Evolutionary conservation across 768 basidiomycete species (phyloP), one percentile per base, ranked within the genome.

Genomic region (Suillus tomentosus): DNA sequence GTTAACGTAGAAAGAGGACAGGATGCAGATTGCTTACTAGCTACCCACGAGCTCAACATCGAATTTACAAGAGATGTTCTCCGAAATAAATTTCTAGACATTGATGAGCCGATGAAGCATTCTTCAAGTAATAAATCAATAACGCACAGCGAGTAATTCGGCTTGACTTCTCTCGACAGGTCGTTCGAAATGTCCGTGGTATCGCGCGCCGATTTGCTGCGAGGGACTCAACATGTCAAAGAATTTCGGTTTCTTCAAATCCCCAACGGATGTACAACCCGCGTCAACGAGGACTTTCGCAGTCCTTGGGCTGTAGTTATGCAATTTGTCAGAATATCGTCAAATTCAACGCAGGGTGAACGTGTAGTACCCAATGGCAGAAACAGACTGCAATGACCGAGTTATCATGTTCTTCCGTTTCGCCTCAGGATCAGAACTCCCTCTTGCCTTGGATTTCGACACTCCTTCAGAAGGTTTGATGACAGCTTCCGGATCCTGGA

Each of bases 41-140:
- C 79, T 79, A 11, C 87, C 88, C 0, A 79, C 79, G n/a, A 86
- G 68, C 37, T 80, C 69, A 19, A 85, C 66, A 63, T 86, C 83
- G 66, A 81, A 85, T 53, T 79, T 81, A 22, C 78, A 69, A 43
- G 81, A 79, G 7, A 88, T 65, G 63, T 78, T 79, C 17, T 82
- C 76, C 39, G 74, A 77, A 60, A 86, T 78, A 58, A 85, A 87
- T 58, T 78, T 75, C 88, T 89, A 64, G 56, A 15, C 24, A 36
- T 1, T 24, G 15, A 57, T 54, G 40, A 34, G 19, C 62, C 19
- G 58, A 45, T 57, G 19, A 37, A 60, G 2, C 22, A 42, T 24
- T 11, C 7, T 36, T 22, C 27, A 17, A 13, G 47, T 22, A 61
- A 36, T 47, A 13, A n/a, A 63, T 24, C 1, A 57, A 27, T 6